Base-by-base conservation (phyloP, 2,329 filamentous ascomycete species). In the Corniculantispora saksenae region DNA sequence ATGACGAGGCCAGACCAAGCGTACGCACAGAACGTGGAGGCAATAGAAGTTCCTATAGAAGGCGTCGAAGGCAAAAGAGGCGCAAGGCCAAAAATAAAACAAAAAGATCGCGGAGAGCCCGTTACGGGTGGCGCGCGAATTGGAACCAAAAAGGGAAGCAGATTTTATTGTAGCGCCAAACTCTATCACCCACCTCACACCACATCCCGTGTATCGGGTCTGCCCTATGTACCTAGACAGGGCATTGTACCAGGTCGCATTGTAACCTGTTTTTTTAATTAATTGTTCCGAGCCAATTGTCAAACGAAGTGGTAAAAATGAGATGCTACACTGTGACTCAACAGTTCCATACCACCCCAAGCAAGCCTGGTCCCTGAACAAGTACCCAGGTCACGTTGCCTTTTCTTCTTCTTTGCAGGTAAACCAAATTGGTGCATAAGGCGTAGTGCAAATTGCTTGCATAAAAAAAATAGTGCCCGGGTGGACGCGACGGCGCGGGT, bases 401-500 rank as follows among this genome's bases (percentile, higher is more conserved):
- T 4, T 43, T 13, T 43, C 4, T 43, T 13, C 10, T 43, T 43
- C 17, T 43, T 43, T 43, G 38, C 38, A 38, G 38, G 38, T 32
- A 32, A 10, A 38, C 35, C 35, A 43, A 43, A 13, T 10, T 6
- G 38, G 38, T 23, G 38, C n/a, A 29, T 17, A 23, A 38, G 47
- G 32, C 57, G 21, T 51, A 40, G 57, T 38, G n/a, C 35, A 53
- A 35, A 61, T 53, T 53, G 15, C 58, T 61, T 61, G 58, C 58
- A 61, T 61, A 43, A 61, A 43, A 53, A 43, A 61, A 43, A 53
- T 61, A 53, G 47, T 60, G 45, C 45, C 57, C 45, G 47, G 25
- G n/a, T 19, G 35, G 53, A 7, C 38, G 38, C 38, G 12, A 8
- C 53, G 53, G 32, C 53, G 32, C 48, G 48, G 23, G 12, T 25